These are phyloP conservation scores for Fusarium brachygibbosum DNA, from an alignment of 2,329 filamentous ascomycete species.

Conservation along the genomic window DNA sequence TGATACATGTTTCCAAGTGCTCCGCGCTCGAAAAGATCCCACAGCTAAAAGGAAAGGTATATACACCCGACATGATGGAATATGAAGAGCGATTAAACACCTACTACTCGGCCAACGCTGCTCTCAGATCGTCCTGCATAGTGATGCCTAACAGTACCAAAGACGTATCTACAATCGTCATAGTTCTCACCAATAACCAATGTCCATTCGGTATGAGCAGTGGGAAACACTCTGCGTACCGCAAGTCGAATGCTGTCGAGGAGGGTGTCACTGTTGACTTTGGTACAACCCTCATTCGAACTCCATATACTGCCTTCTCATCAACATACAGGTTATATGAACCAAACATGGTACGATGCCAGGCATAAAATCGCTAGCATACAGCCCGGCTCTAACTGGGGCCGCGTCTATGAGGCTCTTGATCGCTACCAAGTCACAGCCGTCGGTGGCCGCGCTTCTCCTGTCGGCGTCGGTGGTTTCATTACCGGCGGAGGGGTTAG, in stretches of 20 bases:
- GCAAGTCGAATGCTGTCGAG: not conserved
- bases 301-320: accelerated
- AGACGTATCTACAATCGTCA: not conserved
- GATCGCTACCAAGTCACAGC: not conserved
- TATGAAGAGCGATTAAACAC: not conserved
- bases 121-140: not conserved
- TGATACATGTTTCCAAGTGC: not conserved
- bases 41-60: not conserved
- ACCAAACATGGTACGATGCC: not conserved
- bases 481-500: not conserved
- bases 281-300: not conserved
- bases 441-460: not conserved
- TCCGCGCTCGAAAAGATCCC: accelerated
- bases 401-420: not conserved
- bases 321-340: not conserved
- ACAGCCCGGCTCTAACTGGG: not conserved
- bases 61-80: not conserved
- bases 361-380: not conserved
- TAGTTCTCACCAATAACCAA: not conserved
- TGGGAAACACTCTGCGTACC: not conserved
- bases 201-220: not conserved
- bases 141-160: not conserved
- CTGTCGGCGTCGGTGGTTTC: not conserved
- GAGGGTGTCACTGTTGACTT: not conserved
- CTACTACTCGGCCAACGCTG: not conserved